Conservation (phyloP, 148 eudicot species). For the Rhododendron henanense region DNA sequence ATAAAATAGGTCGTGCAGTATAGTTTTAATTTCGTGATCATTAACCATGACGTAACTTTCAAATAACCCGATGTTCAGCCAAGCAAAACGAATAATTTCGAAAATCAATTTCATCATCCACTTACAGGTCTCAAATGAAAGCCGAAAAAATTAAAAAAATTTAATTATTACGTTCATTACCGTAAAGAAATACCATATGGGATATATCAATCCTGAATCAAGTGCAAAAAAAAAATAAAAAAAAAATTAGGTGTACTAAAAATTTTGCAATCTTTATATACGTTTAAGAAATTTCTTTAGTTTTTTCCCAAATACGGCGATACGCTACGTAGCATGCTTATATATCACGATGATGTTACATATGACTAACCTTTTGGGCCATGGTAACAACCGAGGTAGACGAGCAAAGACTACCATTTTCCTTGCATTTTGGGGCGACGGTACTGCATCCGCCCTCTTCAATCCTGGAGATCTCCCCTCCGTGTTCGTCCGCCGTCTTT, state of each 20-base stretch:
- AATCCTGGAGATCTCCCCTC: slow-evolving; percentile 24
- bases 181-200: too few relatives aligned
- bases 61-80: neutral
- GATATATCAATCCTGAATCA: too few relatives aligned
- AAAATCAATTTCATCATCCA: neutral
- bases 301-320: neutral
- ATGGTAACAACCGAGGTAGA: slow-evolving; percentile 34
- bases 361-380: slow-evolving; percentile 43
- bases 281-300: neutral
- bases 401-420: slow-evolving; percentile 14
- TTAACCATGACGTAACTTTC: neutral
- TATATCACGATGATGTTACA: neutral
- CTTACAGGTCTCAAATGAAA: neutral
- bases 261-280: neutral
- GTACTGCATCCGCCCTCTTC: slow-evolving; percentile 23
- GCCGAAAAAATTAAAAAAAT: too few relatives aligned
- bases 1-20: neutral
- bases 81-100: too few relatives aligned
- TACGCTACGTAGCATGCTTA: neutral
- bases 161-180: too few relatives aligned
- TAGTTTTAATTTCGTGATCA: neutral
- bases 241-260: too few relatives aligned
- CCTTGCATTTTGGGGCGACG: neutral
- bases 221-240: too few relatives aligned
- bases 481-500: neutral